phyloP scores from a whole-genome alignment of 768 basidiomycete genomes.

The Tylopilus subfusipes region DNA sequence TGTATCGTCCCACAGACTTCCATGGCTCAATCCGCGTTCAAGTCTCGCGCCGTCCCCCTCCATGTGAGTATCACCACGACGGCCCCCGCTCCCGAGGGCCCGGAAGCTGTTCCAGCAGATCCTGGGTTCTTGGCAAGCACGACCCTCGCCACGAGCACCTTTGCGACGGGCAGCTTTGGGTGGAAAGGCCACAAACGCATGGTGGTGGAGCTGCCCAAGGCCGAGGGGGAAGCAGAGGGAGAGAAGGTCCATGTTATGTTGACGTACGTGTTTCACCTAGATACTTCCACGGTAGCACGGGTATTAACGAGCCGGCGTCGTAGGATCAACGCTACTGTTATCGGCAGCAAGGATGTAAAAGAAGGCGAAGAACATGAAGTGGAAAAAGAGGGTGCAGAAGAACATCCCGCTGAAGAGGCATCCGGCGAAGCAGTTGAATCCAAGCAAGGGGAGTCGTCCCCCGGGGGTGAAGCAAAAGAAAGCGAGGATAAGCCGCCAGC shows the following conservation, averaged over 20 bases:
- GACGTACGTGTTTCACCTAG: constrained; percentile 47
- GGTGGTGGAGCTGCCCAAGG: constrained; percentile 56
- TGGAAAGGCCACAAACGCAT: constrained; percentile 79
- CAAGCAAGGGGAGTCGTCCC: constrained; percentile 24
- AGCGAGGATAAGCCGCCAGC: constrained; percentile 19
- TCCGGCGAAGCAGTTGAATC: constrained; percentile 24
- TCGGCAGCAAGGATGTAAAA: constrained; percentile 60
- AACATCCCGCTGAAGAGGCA: constrained; percentile 29
- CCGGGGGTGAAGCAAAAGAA: constrained; percentile 21
- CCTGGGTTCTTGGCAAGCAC: constrained; percentile 58
- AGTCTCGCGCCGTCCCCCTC: constrained; percentile 62
- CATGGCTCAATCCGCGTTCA: constrained; percentile 52
- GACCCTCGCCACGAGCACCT: constrained; percentile 54
- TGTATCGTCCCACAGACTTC: constrained; percentile 34
- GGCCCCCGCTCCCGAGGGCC: constrained; percentile 40
- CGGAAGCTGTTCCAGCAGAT: constrained; percentile 41
- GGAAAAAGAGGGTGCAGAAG: constrained; percentile 26
- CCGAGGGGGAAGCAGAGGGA: constrained; percentile 44
- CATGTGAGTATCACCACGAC: constrained; percentile 68
- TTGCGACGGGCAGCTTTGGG: constrained; percentile 76
- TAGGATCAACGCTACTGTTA: constrained; percentile 75
- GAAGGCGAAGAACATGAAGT: constrained; percentile 35
- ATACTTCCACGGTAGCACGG: not conserved
- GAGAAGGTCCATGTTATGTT: constrained; percentile 73
- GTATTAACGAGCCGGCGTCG: not conserved